Conservation (phyloP, 192 early-diverging fungal genomes). For the Powellomyces hirtus region DNA sequence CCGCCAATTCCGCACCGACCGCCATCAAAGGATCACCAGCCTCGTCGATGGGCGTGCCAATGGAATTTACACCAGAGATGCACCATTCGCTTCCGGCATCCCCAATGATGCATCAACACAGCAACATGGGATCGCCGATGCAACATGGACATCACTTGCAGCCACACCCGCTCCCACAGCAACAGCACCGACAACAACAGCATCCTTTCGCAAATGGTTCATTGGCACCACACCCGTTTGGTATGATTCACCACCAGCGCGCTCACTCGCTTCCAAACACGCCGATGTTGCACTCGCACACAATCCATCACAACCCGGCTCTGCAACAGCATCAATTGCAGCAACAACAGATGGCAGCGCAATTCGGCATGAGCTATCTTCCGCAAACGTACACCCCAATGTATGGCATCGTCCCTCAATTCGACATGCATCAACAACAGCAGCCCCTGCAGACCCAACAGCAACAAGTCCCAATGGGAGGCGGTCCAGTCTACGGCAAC, state of each 20-base stretch:
- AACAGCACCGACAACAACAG: not conserved
- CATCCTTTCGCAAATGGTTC: not conserved
- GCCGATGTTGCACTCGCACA: conserved; percentile 5
- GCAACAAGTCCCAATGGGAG: not conserved
- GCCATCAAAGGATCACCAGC: not conserved
- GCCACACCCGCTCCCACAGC: not conserved
- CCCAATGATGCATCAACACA: not conserved
- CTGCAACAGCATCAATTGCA: not conserved
- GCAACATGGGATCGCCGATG: not conserved
- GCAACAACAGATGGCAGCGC: not conserved
- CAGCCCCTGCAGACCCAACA: not conserved
- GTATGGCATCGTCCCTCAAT: no score
- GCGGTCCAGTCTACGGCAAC: not conserved
- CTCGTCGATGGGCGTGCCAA: not conserved
- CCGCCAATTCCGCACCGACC: not conserved
- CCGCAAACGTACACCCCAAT: no score
- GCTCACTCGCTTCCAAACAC: conserved; percentile 3
- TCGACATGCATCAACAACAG: no score
- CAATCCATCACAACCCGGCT: not conserved
- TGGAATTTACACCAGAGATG: not conserved
- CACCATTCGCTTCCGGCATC: not conserved
- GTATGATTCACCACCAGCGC: not conserved
- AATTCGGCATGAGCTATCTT: no score
- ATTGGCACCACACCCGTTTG: not conserved
- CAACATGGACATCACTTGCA: not conserved